These are phyloP conservation scores for Acanthamoeba lenticulata DNA, from an alignment of 208 protist genomes.

Conservation along the genomic window DNA sequence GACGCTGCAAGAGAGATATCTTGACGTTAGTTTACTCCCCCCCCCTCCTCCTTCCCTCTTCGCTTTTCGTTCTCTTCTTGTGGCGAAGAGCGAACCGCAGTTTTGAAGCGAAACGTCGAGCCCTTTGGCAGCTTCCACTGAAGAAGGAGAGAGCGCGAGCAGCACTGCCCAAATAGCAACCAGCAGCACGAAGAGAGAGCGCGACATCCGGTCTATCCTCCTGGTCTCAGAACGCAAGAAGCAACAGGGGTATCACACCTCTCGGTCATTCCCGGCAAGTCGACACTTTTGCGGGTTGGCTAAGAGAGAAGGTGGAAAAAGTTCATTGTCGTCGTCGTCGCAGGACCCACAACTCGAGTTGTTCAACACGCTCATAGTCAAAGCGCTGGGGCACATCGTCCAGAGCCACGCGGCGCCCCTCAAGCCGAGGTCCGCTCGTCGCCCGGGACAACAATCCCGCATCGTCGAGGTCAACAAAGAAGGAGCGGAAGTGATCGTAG, in stretches of 20 bases:
- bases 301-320: too few relatives aligned
- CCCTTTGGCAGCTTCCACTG: neutral
- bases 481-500: neutral
- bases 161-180: too few relatives aligned
- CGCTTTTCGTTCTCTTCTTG: neutral
- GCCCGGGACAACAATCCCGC: neutral
- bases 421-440: neutral
- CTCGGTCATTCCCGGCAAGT: too few relatives aligned
- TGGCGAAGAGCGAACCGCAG: neutral
- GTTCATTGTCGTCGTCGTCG: neutral
- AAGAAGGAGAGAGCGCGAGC: neutral
- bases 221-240: too few relatives aligned
- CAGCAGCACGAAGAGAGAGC: too few relatives aligned
- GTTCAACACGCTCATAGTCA: neutral
- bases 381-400: neutral
- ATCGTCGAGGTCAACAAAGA: neutral
- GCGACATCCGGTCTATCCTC: too few relatives aligned
- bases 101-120: slow-evolving; percentile 16
- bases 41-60: neutral
- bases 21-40: neutral
- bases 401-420: neutral
- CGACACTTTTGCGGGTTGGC: too few relatives aligned
- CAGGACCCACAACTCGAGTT: neutral
- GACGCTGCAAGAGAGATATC: neutral
- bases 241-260: too few relatives aligned